Base-by-base conservation (phyloP, 2,329 filamentous ascomycete genomes). In the Hypoxylon sp. region DNA sequence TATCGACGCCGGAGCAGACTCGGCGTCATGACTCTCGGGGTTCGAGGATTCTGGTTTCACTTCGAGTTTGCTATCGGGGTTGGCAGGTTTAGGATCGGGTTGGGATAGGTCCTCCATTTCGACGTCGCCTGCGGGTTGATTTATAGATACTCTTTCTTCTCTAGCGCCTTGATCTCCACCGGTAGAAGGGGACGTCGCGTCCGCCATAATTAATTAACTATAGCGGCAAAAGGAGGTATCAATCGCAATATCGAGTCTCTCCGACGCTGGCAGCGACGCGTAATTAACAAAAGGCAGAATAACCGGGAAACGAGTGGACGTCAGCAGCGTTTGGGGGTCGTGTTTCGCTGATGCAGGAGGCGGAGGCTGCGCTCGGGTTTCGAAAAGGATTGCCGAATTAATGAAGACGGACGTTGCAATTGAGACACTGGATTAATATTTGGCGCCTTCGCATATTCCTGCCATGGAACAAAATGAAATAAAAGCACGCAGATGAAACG, bases 31-130 rank as follows among this genome's bases (percentile, higher is more conserved):
- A 45, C 35, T 58, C 41, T 54, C 55, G 19, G 57, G 31, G 25
- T 45, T 42, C 25, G 59, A 34, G 26, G 40, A 36, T 20, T 63
- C 53, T n/a, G n/a, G n/a, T n/a, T n/a, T n/a, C n/a, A n/a, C n/a
- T n/a, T n/a, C n/a, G 12, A 46, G 43, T 43, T 61, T 59, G 34
- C 45, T 44, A 17, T 64, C 57, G 27, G 61, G 52, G 45, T 62
- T 62, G 31, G 57, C 57, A 42, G 60, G 57, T 31, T 64, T 57
- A 9, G 62, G 60, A 17, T 63, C 47, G 36, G 40, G 35, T 26
- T 57, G 54, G 8, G 66, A 65, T 21, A 68, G 61, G 43, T 67
- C 63, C 46, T 67, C 59, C 65, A 68, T 67, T 38, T 68, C 66
- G 4, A 68, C 59, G 52, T 65, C 66, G 34, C 55, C 62, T 13